phyloP scores from a whole-genome alignment of 192 early-diverging fungal genomes.

The Coemansia sp. region DNA sequence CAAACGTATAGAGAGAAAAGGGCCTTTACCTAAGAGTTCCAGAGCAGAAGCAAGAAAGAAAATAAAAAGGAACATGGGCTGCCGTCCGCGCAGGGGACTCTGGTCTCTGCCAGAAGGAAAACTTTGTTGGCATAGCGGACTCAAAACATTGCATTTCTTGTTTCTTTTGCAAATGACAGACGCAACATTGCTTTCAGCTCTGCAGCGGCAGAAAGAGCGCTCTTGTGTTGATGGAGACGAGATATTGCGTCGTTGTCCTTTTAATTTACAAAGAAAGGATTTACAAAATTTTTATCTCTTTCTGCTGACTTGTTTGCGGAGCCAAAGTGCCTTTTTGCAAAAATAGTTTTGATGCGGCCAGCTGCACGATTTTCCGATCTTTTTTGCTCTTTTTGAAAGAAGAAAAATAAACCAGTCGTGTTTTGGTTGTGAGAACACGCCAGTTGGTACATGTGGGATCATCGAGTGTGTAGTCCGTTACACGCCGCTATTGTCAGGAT shows the following conservation, averaged over 20 bases:
- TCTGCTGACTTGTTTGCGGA: background rate
- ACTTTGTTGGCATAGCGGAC: background rate
- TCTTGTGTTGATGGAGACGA: background rate
- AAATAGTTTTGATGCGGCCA: background rate
- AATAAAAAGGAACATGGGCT: background rate
- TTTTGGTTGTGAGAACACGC: no score
- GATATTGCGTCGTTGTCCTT: background rate
- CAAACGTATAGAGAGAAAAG: conserved; percentile 3
- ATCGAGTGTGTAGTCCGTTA: no score
- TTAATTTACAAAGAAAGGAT: background rate
- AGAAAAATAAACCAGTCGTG: no score
- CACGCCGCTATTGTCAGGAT: no score
- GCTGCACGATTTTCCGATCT: background rate
- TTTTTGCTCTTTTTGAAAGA: no score
- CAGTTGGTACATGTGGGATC: no score
- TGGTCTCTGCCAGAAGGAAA: background rate
- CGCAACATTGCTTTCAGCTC: background rate
- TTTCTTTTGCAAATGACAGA: background rate
- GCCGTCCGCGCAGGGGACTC: background rate
- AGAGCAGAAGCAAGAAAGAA: no score
- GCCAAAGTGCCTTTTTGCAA: background rate
- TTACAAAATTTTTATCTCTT: background rate
- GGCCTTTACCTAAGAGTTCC: conserved; percentile 1
- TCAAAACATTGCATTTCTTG: background rate
- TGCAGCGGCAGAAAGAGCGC: background rate